A percentile compares a stretch with the other conserved stretches of the same genome.
phyloP scores from a whole-genome alignment of 139 green algal species.

The Chlorella sp. region DNA sequence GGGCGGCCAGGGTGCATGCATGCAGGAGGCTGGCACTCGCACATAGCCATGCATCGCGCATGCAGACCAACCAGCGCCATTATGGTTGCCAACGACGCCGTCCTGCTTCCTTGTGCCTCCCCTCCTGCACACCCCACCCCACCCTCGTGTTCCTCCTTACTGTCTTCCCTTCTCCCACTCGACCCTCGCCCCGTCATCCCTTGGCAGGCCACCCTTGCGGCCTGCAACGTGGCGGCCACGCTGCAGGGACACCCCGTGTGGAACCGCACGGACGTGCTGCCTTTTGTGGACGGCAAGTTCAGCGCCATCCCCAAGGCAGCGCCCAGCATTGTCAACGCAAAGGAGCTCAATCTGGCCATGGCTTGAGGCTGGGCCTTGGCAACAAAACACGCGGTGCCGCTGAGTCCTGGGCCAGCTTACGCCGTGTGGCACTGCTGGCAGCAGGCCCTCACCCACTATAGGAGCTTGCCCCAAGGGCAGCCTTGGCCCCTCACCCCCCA shows the following conservation, averaged over 20 bases:
- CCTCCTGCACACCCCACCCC: background rate
- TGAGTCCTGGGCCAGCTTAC: too few relatives aligned
- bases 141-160: background rate
- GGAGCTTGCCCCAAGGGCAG: too few relatives aligned
- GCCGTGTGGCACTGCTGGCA: too few relatives aligned
- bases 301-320: constrained; percentile 76
- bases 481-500: too few relatives aligned
- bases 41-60: too few relatives aligned
- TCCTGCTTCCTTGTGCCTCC: too few relatives aligned
- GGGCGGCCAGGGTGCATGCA: too few relatives aligned
- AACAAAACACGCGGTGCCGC: too few relatives aligned
- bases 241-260: constrained; percentile 80
- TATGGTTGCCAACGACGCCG: too few relatives aligned
- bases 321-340: constrained; percentile 96
- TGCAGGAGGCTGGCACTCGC: too few relatives aligned
- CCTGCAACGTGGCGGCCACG: constrained; percentile 88
- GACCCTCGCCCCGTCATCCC: background rate
- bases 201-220: constrained; percentile 90
- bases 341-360: constrained; percentile 78
- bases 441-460: too few relatives aligned
- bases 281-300: constrained; percentile 90
- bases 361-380: background rate
- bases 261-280: constrained; percentile 75
- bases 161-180: background rate
- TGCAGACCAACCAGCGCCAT: too few relatives aligned